Conservation (phyloP, 257 asterid species). For the Eustoma russellianum region DNA sequence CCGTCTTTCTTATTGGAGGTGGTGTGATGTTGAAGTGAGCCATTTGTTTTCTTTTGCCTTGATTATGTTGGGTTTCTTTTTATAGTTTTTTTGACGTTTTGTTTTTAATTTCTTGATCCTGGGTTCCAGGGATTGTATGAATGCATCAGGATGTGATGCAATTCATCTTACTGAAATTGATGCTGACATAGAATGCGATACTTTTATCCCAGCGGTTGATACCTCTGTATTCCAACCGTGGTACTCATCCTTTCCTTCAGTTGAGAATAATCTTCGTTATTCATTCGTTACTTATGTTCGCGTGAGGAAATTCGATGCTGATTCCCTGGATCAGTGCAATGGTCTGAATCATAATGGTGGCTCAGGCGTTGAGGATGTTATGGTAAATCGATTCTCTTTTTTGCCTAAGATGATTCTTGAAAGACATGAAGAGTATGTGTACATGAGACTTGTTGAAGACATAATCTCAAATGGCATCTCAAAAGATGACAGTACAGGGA, state of each 20-base stretch:
- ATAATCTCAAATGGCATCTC: conserved; percentile 58
- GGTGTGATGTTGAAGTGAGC: conserved; percentile 79
- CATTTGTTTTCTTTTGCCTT: neutral
- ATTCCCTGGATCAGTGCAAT: conserved; percentile 13
- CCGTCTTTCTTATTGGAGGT: conserved; percentile 86
- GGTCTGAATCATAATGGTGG: conserved; percentile 10
- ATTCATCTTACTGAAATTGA: conserved; percentile 78
- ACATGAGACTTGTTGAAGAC: conserved; percentile 76
- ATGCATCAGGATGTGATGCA: conserved; percentile 75
- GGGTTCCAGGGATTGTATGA: conserved; percentile 68
- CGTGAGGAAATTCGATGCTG: conserved; percentile 22
- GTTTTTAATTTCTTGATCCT: neutral
- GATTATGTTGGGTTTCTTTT: neutral
- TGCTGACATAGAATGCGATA: conserved; percentile 58
- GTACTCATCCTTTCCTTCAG: conserved; percentile 62
- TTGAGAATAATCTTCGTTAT: conserved; percentile 49
- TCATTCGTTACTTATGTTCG: conserved; percentile 72
- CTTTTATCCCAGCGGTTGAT: conserved; percentile 74
- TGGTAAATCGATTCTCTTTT: conserved; percentile 43
- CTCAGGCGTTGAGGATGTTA: conserved; percentile 23
- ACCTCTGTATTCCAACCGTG: conserved; percentile 67
- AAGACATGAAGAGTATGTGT: conserved; percentile 78
- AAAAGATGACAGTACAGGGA: conserved; percentile 87
- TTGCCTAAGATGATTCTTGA: conserved; percentile 68
- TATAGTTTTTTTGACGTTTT: neutral